A percentile compares a stretch with the other conserved stretches of the same genome.
Evolutionary conservation across 2,329 filamentous ascomycete genomes (phyloP).

Genomic region (Fusarium sororula): DNA sequence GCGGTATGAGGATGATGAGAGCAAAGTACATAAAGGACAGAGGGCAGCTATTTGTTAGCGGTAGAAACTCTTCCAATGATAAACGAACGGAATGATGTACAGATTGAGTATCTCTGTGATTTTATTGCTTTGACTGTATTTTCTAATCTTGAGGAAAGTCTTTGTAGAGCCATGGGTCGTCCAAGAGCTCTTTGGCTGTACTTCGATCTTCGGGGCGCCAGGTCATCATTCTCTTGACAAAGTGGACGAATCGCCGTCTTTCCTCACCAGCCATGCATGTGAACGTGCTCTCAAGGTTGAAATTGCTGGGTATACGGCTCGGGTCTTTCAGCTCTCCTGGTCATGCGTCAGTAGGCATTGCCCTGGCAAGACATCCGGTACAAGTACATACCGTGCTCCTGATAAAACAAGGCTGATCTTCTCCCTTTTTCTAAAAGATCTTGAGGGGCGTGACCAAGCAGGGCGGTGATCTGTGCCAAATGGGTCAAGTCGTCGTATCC

Average conservation of each 20-base stretch:
- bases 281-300: background rate
- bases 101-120: background rate
- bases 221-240: background rate
- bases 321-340: background rate
- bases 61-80: background rate
- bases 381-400: background rate
- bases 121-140: background rate
- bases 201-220: background rate
- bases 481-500: slow-evolving; percentile 9
- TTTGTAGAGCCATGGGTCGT: background rate
- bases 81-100: background rate
- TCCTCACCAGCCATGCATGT: background rate
- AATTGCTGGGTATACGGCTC: background rate
- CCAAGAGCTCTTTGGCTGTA: background rate
- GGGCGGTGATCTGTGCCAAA: slow-evolving; percentile 8
- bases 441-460: background rate
- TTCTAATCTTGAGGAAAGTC: background rate
- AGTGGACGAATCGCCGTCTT: background rate
- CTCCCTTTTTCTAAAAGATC: background rate
- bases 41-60: slow-evolving; percentile 8
- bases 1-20: background rate
- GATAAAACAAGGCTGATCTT: background rate
- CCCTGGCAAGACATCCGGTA: background rate
- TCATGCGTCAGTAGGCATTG: background rate
- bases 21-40: background rate